Evolutionary conservation across 768 basidiomycete species (phyloP).

Genomic region (Pisolithus sp.): DNA sequence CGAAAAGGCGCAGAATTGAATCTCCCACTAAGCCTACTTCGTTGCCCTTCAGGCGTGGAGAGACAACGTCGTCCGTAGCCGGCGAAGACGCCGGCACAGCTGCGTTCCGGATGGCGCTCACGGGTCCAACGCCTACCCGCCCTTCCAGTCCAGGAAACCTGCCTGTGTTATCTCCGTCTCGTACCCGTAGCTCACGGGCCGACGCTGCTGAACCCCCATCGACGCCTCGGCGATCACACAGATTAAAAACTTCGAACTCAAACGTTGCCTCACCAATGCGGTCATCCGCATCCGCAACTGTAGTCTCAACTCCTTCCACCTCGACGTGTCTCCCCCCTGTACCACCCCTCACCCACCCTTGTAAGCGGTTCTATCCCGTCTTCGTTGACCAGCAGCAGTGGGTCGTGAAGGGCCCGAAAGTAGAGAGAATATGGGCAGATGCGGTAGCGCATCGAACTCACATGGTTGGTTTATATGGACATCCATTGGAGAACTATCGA

Average conservation of each 20-base stretch:
- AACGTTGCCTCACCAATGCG: background rate
- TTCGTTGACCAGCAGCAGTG: constrained; percentile 48
- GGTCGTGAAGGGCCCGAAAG: constrained; percentile 35
- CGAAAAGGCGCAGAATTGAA: constrained; percentile 34
- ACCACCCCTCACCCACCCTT: constrained; percentile 9
- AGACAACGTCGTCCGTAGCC: background rate
- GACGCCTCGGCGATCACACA: constrained; percentile 18
- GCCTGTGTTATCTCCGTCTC: background rate
- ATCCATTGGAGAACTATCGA: constrained; percentile 8
- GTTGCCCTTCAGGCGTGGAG: constrained; percentile 7
- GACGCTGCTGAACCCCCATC: constrained; percentile 8
- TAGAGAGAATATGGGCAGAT: constrained; percentile 20
- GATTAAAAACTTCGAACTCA: constrained; percentile 4
- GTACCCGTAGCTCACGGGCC: background rate
- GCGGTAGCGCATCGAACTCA: constrained; percentile 8
- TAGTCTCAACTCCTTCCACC: background rate
- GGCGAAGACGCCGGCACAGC: background rate
- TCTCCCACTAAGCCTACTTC: constrained; percentile 6
- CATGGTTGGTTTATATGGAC: constrained; percentile 10
- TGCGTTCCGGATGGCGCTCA: constrained; percentile 18
- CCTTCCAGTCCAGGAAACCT: background rate
- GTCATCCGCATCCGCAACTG: background rate
- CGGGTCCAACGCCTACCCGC: background rate
- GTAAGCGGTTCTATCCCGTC: constrained; percentile 41
- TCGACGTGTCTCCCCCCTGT: background rate